Percentiles rank a stretch among this genome's conserved stretches.
These are phyloP conservation scores for Miscanthus lutarioriparius DNA, from an alignment of 176 grass and related monocot species.

Conservation along the genomic window DNA sequence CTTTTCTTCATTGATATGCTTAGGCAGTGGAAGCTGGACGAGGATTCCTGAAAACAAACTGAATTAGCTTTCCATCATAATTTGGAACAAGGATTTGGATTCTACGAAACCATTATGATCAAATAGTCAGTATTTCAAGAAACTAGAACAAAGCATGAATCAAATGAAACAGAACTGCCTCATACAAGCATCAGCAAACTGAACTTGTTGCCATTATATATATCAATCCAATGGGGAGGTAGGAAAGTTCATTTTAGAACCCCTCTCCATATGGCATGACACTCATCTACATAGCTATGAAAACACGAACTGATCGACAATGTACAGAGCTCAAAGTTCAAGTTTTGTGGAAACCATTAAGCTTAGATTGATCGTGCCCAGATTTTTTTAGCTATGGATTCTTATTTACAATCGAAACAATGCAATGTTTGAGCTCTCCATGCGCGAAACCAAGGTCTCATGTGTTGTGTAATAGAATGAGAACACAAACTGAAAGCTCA, in stretches of 20 bases:
- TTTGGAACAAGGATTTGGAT: background rate
- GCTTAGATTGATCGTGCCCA: too few species aligned
- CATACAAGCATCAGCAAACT: background rate
- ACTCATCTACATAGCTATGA: background rate
- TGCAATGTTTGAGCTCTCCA: background rate
- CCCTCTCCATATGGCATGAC: background rate
- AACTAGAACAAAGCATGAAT: background rate
- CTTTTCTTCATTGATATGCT: conserved; percentile 94
- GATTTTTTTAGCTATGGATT: too few species aligned
- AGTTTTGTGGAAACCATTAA: background rate
- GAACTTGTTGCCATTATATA: background rate
- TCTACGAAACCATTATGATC: background rate
- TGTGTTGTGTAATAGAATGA: background rate
- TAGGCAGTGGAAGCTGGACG: conserved; percentile 91
- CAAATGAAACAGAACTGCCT: background rate
- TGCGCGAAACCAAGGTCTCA: background rate
- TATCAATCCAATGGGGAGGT: background rate
- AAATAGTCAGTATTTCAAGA: background rate
- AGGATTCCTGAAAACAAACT: conserved; percentile 63
- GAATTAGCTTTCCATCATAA: conserved; percentile 8
- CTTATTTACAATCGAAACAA: background rate
- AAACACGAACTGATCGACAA: background rate
- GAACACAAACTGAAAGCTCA: background rate
- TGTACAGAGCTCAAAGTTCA: background rate
- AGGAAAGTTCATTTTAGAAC: background rate